Evolutionary conservation across 345 rosid genomes (phyloP).

Genomic region (Syzygium aqueum): DNA sequence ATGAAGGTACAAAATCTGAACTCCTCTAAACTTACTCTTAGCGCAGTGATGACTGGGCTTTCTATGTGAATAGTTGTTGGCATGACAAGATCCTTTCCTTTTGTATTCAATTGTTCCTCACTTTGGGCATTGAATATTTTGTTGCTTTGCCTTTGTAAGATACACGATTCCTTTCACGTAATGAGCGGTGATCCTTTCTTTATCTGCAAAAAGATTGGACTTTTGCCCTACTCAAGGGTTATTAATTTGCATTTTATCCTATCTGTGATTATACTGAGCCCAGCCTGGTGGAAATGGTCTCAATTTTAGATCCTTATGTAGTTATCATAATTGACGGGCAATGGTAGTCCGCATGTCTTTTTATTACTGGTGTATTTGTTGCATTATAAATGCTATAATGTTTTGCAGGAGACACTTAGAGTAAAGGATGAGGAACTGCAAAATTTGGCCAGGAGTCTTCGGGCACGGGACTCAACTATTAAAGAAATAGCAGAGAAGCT

Average conservation of each 20-base stretch:
- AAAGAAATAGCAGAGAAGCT: constrained; percentile 86
- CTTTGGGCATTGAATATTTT: neutral
- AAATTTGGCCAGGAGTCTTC: constrained; percentile 76
- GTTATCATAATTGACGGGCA: neutral
- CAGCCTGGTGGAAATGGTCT: neutral
- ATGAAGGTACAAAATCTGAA: constrained; percentile 54
- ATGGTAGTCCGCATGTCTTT: neutral
- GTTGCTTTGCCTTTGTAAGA: neutral
- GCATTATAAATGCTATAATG: neutral
- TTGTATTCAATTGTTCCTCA: neutral
- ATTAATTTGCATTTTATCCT: neutral
- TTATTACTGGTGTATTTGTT: neutral
- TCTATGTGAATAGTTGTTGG: neutral
- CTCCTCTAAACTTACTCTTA: neutral
- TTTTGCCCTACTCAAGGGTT: neutral
- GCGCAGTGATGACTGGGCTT: neutral
- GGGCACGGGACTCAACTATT: constrained; percentile 87
- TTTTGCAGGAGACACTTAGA: constrained; percentile 77
- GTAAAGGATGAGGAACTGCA: constrained; percentile 97
- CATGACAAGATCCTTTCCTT: neutral
- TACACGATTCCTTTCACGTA: neutral
- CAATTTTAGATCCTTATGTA: neutral
- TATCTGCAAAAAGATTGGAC: neutral
- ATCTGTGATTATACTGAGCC: neutral
- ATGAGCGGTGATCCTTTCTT: neutral